Conservation (phyloP, 2,329 filamentous ascomycete genomes). For the Lasiodiplodia citricola region DNA sequence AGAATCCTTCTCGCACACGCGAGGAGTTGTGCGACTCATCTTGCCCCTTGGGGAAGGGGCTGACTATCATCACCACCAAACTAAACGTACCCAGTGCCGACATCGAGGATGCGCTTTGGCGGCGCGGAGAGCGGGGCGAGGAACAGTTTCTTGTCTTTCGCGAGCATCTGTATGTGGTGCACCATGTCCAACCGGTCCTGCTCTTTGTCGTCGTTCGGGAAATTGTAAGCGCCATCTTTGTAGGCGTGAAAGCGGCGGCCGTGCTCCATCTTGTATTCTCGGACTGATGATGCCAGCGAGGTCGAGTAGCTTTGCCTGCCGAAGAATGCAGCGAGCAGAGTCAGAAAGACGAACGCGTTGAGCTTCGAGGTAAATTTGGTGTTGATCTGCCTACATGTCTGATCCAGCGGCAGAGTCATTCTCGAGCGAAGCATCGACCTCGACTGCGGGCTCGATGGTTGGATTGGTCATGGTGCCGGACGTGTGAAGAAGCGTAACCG, state of each 20-base stretch:
- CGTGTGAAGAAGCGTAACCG: neutral
- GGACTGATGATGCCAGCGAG: conserved; percentile 27
- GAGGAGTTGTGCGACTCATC: neutral
- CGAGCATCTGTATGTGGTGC: conserved; percentile 18
- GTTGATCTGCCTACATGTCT: neutral
- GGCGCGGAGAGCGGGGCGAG: conserved; percentile 30
- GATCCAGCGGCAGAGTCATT: neutral
- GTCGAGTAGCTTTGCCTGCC: conserved; percentile 32
- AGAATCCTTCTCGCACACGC: neutral
- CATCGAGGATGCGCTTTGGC: conserved; percentile 32
- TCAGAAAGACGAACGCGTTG: neutral
- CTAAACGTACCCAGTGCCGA: conserved; percentile 29
- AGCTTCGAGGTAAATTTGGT: neutral
- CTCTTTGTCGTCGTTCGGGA: conserved; percentile 29
- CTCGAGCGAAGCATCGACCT: conserved; percentile 8
- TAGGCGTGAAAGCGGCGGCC: conserved; percentile 45
- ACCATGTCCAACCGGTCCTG: conserved; percentile 27
- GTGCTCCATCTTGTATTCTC: conserved; percentile 32
- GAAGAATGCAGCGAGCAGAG: neutral
- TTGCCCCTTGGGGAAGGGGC: neutral
- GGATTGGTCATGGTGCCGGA: neutral
- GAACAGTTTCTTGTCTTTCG: conserved; percentile 28
- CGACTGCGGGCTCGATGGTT: neutral
- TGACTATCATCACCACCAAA: too few relatives aligned
- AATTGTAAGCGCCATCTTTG: conserved; percentile 37